Base-by-base conservation (phyloP, 129 eudicot species). In the Escallonia herrerae region DNA sequence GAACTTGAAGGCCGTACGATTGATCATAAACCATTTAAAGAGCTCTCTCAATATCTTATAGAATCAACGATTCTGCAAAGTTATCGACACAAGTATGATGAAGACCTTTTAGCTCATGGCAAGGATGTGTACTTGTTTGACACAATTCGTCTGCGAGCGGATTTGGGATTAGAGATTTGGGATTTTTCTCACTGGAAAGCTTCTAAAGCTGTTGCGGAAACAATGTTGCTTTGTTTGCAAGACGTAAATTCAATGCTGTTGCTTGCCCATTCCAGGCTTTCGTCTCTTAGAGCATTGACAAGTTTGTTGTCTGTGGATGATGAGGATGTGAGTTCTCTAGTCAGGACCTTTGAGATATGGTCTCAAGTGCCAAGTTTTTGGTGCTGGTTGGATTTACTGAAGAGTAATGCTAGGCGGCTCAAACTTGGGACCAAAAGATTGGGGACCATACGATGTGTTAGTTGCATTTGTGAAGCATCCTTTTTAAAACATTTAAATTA, bases 1-100 rank as follows among this genome's bases (percentile, higher is more conserved):
- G 99, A 94, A 82, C 79, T 84, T 50, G 95, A 89, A 80, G 97
- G 99, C 39, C 93, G 97, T 56, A 74, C 65, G 62, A 80, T 94
- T 70, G 95, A 84, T 54, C 79, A 82, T 67, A 70, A 80, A 62
- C 73, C 85, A 56, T 86, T 89, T 69, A 86, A 80, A 72, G 97
- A 89, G 66, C 73, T 94, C 12, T 76, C 72, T 41, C 97, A 80
- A 61, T 84, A 64, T 77, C 67, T 94, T 49, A 47, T 77, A 15
- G 82, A 83, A 58, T 79, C 88, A 37, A 72, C 77, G 6, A 77
- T 89, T 52, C 53, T 94, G 42, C 77, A 76, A 64, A 58, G 77
- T 54, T 94, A 89, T 84, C 77, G 63, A 41, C 70, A 62, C 38
- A 78, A 83, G 72, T 65, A 72, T 60, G 72, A 61, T 62, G 77